Evolutionary conservation across 768 basidiomycete genomes (phyloP), one percentile per base, ranked within the genome.

Genomic region (Coprinopsis strossmayeri): DNA sequence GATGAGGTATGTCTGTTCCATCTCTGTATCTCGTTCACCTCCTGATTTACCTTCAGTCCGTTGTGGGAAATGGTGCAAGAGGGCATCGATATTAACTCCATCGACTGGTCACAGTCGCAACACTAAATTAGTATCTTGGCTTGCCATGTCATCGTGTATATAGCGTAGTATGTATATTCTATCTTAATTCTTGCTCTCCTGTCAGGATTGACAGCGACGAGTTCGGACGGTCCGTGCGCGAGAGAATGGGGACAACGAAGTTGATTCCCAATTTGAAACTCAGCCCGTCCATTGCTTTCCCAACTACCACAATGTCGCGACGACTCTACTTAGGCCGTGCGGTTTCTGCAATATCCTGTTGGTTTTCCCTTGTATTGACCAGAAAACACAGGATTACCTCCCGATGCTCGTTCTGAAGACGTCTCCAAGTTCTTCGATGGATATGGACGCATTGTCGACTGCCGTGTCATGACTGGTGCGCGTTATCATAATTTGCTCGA

Each of bases 31-130:
- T 49, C 10, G 15, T 32, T 48, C n/a, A 40, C 26, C 53, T 46
- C 44, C 52, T 53, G 49, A 58, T 21, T 18, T 28, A 43, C 17
- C 35, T 45, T 44, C 1, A 91, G 91, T 61, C 96, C 96, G 27
- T 68, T 99, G 46, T 99, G 95, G 95, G 96, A 99, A 70, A 97
- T 99, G 94, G 94, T 98, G 13, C 92, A 96, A 68, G 96, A 98
- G 63, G 95, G 95, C 35, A 94, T 98, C 51, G 96, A 99, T 64
- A 79, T 98, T 57, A 92, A 83, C 61, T 76, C 87, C 15, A 99
- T 98, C 63, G 79, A 97, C 68, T 97, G 94, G 94, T 87, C 89
- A 39, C 88, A 82, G 88, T 83, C 87, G 37, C 89, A 84, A 79
- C 82, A 88, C 52, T 89, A 79, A 62, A n/a, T n/a, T 42, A 5